Conservation (phyloP, 306 rosid genomes). For the Ceratonia siliqua region DNA sequence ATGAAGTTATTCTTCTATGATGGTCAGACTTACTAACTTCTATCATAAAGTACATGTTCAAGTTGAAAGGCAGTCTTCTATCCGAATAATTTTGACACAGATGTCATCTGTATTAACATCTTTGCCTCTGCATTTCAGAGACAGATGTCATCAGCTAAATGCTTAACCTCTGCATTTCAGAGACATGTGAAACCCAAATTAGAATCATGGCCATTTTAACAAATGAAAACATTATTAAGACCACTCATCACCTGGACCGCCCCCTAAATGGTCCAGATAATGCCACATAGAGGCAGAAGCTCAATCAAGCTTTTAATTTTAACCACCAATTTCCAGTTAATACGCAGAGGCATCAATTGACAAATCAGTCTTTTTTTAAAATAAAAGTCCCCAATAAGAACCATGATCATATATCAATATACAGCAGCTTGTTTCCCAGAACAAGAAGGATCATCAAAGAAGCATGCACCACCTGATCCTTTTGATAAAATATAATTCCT, state of each 20-base stretch:
- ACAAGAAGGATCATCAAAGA: neutral
- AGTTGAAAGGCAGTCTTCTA: neutral
- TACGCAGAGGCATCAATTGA: neutral
- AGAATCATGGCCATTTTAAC: neutral
- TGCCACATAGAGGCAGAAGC: neutral
- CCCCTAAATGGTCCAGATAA: neutral
- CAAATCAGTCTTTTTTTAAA: neutral
- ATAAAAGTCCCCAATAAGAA: neutral
- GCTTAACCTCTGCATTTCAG: neutral
- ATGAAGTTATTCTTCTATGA: neutral
- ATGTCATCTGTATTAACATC: neutral
- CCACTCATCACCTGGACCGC: neutral
- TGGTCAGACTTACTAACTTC: neutral
- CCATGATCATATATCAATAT: neutral
- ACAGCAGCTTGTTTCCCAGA: neutral
- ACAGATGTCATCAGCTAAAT: neutral
- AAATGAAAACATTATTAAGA: neutral
- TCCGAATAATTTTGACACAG: neutral
- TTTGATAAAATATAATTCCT: neutral
- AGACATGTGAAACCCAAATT: neutral
- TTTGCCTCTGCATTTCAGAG: neutral
- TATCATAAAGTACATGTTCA: neutral
- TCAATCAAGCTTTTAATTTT: neutral
- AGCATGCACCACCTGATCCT: neutral
- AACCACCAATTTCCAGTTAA: neutral